Evolutionary conservation across 768 basidiomycete species (phyloP).

Genomic region (Pholiota microspora): DNA sequence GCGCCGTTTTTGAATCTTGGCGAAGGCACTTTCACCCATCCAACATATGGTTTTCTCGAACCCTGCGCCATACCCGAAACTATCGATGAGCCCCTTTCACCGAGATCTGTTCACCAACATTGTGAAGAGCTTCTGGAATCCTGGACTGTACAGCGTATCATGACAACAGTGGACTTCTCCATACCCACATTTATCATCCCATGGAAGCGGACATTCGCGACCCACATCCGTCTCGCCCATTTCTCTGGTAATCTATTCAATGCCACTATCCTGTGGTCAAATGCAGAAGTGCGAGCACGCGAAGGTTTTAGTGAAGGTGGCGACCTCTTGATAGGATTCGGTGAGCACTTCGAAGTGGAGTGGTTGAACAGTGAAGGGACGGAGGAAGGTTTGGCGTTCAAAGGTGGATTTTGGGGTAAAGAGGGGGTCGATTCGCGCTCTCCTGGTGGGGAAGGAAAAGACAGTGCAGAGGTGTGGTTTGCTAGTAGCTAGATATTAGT

Average conservation of each 20-base stretch:
- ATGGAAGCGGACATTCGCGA: conserved; percentile 33
- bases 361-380: conserved; percentile 31
- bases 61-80: conserved; percentile 30
- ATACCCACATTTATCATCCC: conserved; percentile 33
- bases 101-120: background rate
- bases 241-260: conserved; percentile 39
- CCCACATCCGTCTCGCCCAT: conserved; percentile 35
- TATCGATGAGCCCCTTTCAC: background rate
- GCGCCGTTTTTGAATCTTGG: conserved; percentile 22
- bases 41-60: conserved; percentile 31
- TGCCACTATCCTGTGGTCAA: conserved; percentile 35
- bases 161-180: conserved; percentile 22
- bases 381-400: conserved; percentile 36
- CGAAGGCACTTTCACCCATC: conserved; percentile 29
- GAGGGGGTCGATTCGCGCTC: conserved; percentile 29
- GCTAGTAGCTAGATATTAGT: no score
- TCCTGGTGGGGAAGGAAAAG: conserved; percentile 29
- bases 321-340: conserved; percentile 33
- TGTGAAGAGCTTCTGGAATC: conserved; percentile 24
- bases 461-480: conserved; percentile 42
- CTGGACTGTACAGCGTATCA: conserved; percentile 27
- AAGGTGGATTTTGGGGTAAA: conserved; percentile 39
- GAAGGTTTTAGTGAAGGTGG: conserved; percentile 26
- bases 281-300: conserved; percentile 24
- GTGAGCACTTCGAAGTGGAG: conserved; percentile 35